A percentile compares a stretch with the other conserved stretches of the same genome.
Evolutionary conservation across 768 basidiomycete species (phyloP).

Genomic region (Tubosaeta sp.): DNA sequence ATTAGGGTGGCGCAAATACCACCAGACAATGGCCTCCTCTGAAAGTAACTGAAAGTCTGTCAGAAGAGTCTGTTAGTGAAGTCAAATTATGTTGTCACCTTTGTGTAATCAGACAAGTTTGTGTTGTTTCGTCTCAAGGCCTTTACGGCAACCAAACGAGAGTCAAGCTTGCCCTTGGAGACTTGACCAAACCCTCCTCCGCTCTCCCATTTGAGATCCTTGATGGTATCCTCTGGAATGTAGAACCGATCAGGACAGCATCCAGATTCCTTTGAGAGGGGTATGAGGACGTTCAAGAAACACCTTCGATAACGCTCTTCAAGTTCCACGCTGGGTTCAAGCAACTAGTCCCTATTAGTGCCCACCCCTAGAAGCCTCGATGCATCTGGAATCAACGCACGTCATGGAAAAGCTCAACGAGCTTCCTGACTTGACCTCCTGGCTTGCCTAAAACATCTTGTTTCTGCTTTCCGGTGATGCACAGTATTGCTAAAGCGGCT

Average conservation of each 20-base stretch:
- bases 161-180: slow-evolving; percentile 13
- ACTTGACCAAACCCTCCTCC: slow-evolving; percentile 23
- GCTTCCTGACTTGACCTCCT: neutral
- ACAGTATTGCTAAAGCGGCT: slow-evolving; percentile 11
- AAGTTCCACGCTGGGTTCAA: slow-evolving; percentile 14
- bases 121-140: neutral
- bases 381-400: slow-evolving; percentile 11
- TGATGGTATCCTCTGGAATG: slow-evolving; percentile 6
- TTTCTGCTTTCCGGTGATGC: slow-evolving; percentile 7
- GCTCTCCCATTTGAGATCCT: neutral
- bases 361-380: neutral
- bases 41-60: slow-evolving; percentile 18
- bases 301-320: slow-evolving; percentile 16
- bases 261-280: slow-evolving; percentile 16
- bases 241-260: slow-evolving; percentile 18
- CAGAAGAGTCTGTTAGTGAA: neutral
- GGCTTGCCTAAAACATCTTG: slow-evolving; percentile 1
- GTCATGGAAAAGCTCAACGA: slow-evolving; percentile 23
- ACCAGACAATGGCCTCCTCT: slow-evolving; percentile 34
- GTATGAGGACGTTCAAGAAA: slow-evolving; percentile 17
- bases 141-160: slow-evolving; percentile 30
- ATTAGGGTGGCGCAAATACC: slow-evolving; percentile 31
- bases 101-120: slow-evolving; percentile 3
- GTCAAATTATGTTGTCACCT: slow-evolving; percentile 13
- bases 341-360: slow-evolving; percentile 17